These are phyloP conservation scores for Ambrosia trifida DNA, from an alignment of 129 eudicot species.

Conservation along the genomic window DNA sequence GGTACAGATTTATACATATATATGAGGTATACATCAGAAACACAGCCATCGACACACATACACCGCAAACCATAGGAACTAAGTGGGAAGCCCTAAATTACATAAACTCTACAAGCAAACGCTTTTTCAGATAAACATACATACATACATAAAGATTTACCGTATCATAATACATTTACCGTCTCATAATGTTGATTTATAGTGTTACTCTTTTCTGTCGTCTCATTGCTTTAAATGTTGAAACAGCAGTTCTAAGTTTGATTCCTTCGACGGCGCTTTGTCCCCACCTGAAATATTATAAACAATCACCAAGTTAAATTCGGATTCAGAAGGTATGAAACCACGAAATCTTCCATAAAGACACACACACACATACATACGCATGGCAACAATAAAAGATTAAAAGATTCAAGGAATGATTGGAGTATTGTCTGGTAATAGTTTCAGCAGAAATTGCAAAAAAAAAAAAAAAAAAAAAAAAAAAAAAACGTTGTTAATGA, in stretches of 20 bases:
- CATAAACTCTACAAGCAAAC: slow-evolving; percentile 19
- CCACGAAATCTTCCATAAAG: not conserved
- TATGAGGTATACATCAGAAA: slow-evolving; percentile 19
- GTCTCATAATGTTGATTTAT: slow-evolving; percentile 12
- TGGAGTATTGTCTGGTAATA: too few relatives aligned
- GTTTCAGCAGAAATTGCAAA: too few relatives aligned
- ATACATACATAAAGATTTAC: slow-evolving; percentile 24
- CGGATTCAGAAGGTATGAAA: not conserved
- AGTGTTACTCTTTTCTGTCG: not conserved
- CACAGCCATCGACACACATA: not conserved
- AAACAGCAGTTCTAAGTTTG: slow-evolving; percentile 3
- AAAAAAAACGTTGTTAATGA: too few relatives aligned
- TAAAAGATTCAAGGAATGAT: too few relatives aligned
- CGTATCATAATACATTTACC: slow-evolving; percentile 25
- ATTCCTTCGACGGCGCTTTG: slow-evolving; percentile 64
- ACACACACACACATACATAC: not conserved
- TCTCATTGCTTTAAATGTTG: not conserved
- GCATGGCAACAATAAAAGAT: not conserved
- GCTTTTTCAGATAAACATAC: slow-evolving; percentile 3
- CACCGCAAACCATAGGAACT: slow-evolving; percentile 5
- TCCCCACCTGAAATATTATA: slow-evolving; percentile 57
- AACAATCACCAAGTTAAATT: slow-evolving; percentile 6
- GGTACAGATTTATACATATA: slow-evolving; percentile 26
- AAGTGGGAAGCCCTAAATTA: slow-evolving; percentile 29
- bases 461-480: too few relatives aligned